A percentile compares a stretch with the other conserved stretches of the same genome.
Conservation (phyloP, 768 basidiomycete species). For the Solioccasus polychromus region DNA sequence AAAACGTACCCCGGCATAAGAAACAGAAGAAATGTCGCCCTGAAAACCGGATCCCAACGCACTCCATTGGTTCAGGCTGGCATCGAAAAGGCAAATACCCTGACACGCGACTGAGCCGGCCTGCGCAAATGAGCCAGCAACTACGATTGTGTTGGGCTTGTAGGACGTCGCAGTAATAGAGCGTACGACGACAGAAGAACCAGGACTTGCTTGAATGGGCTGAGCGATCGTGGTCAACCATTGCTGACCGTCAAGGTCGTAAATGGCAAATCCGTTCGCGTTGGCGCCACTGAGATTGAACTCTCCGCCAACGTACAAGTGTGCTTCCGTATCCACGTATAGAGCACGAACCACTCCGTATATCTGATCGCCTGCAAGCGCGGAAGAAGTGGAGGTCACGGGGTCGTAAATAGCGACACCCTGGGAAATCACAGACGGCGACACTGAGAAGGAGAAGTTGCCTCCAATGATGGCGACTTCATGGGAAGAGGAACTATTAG, state of each 20-base stretch:
- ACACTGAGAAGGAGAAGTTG: conserved; percentile 68
- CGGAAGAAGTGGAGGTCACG: conserved; percentile 42
- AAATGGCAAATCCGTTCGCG: conserved; percentile 72
- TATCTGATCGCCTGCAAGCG: conserved; percentile 59
- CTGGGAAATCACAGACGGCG: conserved; percentile 40
- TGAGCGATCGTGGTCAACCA: conserved; percentile 64
- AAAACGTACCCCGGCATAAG: conserved; percentile 74
- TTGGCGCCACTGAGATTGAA: conserved; percentile 60
- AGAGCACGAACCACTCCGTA: conserved; percentile 78
- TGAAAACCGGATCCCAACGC: conserved; percentile 75
- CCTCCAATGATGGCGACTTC: conserved; percentile 84
- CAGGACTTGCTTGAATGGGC: conserved; percentile 54
- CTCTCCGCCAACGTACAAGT: conserved; percentile 81
- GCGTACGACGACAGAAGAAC: conserved; percentile 60
- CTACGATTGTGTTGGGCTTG: conserved; percentile 61
- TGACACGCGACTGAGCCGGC: conserved; percentile 75
- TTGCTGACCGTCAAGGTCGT: conserved; percentile 62
- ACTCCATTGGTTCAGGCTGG: conserved; percentile 69
- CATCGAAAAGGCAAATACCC: conserved; percentile 77
- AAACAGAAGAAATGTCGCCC: conserved; percentile 77
- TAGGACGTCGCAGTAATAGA: conserved; percentile 64
- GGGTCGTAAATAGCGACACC: conserved; percentile 74
- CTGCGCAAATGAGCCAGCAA: conserved; percentile 84
- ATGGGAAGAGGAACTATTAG: conserved; percentile 62
- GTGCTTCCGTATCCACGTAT: conserved; percentile 57